Evolutionary conservation across 2,329 filamentous ascomycete genomes (phyloP).

Genomic region (Ceratocystis cubensis): DNA sequence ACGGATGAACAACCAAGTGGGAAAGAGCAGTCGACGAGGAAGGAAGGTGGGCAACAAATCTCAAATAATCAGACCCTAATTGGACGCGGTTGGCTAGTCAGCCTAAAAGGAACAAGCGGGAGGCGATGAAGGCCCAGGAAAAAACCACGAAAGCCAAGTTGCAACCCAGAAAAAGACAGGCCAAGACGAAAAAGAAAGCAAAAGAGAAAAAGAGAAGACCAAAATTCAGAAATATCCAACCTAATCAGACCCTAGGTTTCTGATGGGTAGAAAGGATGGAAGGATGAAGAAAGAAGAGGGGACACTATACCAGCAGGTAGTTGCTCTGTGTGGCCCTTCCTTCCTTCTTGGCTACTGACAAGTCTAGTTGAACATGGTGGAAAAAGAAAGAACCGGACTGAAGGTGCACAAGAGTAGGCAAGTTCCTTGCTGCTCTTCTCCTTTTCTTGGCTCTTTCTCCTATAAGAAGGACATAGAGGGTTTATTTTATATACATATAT

Average conservation of each 20-base stretch:
- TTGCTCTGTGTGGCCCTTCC: background rate
- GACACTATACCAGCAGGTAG: background rate
- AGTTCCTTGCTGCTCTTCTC: background rate
- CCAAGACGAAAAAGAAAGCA: background rate
- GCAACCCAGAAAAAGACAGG: background rate
- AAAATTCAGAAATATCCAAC: background rate
- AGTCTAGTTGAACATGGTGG: slow-evolving; percentile 4
- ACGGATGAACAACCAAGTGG: background rate
- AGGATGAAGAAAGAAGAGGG: background rate
- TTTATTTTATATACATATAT: background rate
- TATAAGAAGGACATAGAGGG: background rate
- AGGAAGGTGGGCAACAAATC: background rate
- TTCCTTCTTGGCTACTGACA: background rate
- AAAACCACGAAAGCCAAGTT: background rate
- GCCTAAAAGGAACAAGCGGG: slow-evolving; percentile 1
- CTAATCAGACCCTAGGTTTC: slow-evolving; percentile 2
- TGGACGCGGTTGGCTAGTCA: background rate
- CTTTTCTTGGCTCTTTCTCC: background rate
- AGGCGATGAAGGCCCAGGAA: background rate
- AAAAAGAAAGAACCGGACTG: slow-evolving; percentile 6
- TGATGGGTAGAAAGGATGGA: background rate
- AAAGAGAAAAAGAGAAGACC: background rate
- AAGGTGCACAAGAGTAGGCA: background rate
- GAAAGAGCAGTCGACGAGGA: background rate
- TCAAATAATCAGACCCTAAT: slow-evolving; percentile 3